Base-by-base conservation (phyloP, 495 filamentous ascomycete genomes). In the Penicillium manginii region DNA sequence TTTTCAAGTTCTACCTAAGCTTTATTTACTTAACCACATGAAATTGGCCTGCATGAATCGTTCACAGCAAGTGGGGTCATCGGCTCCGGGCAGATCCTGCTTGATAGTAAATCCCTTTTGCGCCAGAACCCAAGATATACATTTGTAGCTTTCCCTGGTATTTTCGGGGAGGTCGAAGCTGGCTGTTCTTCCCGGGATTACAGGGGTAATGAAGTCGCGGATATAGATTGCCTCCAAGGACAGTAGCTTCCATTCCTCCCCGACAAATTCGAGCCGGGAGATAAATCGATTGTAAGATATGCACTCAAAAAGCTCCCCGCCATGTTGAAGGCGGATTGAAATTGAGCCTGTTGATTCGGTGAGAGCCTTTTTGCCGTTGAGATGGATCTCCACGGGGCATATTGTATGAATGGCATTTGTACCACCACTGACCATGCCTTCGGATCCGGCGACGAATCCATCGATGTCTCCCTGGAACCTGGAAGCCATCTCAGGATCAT, bases 101-200 rank as follows among this genome's bases (percentile, higher is more conserved):
- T 43, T 42, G 51, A 53, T 43, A 17, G 11, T 17, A 14, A 53
- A 53, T 21, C 51, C 33, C 22, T 42, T 53, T 39, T 21, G 51
- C 19, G 51, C n/a, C 51, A 53, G 11, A 15, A 53, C 19, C 51
- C 51, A 53, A 53, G 33, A 8, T 14, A 53, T 39, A 42, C 51
- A 53, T 22, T 43, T 40, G 23, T 42, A 42, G 18, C 33, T 40
- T 8, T 39, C 26, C 4, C 23, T 32, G 21, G n/a, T 32, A 11
- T 42, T 10, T 18, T 42, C 35, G 18, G 31, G 18, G 18, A 42
- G 4, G 33, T 33, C 23, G 23, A 23, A 42, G 4, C 18, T 42
- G 8, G 32, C 18, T 4, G 33, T 15, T 21, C 17, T 17, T 22
- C 11, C 37, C 8, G 51, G 51, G 37, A 53, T 19, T 2, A 18